A percentile compares a stretch with the other conserved stretches of the same genome.
Conservation (phyloP, 306 rosid genomes). For the Quercus glauca region DNA sequence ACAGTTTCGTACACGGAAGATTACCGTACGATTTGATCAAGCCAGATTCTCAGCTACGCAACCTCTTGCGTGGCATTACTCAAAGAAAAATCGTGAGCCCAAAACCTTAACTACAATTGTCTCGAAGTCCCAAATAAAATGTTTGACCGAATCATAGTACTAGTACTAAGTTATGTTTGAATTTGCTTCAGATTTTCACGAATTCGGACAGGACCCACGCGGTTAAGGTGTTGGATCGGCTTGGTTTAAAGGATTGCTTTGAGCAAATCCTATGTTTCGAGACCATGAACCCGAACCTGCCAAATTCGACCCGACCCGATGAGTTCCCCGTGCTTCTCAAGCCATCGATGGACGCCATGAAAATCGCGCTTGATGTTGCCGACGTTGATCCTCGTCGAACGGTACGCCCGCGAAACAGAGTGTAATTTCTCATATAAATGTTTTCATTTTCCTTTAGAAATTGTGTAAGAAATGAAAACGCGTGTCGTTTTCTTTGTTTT, state of each 20-base stretch:
- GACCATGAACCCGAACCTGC: constrained; percentile 80
- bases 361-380: constrained; percentile 47
- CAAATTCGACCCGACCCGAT: constrained; percentile 46
- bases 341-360: constrained; percentile 73
- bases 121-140: not conserved
- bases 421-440: not conserved
- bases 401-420: constrained; percentile 27
- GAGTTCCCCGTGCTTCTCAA: constrained; percentile 74
- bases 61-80: constrained; percentile 47
- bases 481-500: not conserved
- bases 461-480: not conserved
- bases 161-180: not conserved
- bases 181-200: constrained; percentile 60
- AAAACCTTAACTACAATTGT: no score
- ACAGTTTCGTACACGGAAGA: constrained; percentile 88
- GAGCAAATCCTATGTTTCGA: constrained; percentile 81
- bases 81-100: constrained; percentile 67
- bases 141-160: not conserved
- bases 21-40: constrained; percentile 72
- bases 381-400: constrained; percentile 68
- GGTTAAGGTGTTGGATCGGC: constrained; percentile 43
- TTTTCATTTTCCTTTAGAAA: not conserved
- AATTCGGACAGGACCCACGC: constrained; percentile 84
- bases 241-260: constrained; percentile 64
- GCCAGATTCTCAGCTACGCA: constrained; percentile 59